These are phyloP conservation scores for Ogataea henricii DNA, from an alignment of 805 yeast species.

Conservation along the genomic window DNA sequence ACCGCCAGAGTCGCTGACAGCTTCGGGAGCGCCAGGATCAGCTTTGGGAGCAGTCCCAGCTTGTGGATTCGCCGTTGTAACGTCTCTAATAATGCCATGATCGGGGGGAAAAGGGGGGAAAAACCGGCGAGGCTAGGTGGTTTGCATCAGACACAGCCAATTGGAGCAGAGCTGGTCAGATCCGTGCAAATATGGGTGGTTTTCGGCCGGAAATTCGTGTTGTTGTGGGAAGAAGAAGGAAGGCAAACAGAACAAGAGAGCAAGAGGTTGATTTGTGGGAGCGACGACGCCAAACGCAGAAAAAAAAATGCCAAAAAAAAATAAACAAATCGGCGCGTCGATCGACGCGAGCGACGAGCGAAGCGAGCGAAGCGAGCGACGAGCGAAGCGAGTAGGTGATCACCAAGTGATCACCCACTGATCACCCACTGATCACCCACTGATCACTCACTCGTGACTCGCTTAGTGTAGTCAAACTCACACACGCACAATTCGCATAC, in stretches of 20 bases:
- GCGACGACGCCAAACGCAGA: too few relatives aligned
- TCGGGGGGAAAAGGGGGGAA: not conserved
- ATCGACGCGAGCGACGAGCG: not conserved
- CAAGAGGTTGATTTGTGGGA: not conserved
- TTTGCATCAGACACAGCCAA: not conserved
- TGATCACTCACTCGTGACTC: too few relatives aligned
- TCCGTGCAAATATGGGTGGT: too few relatives aligned
- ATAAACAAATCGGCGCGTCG: too few relatives aligned
- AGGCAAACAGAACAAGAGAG: not conserved
- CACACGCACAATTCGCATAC: too few relatives aligned
- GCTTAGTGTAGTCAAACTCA: too few relatives aligned
- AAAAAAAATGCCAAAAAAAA: too few relatives aligned
- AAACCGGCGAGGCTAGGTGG: not conserved
- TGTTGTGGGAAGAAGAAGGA: not conserved
- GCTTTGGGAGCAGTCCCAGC: slow-evolving; percentile 48
- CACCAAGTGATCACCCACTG: not conserved
- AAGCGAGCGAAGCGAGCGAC: not conserved
- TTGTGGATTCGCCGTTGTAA: slow-evolving; percentile 45
- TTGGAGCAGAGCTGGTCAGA: too few relatives aligned
- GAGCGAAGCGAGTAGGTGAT: not conserved
- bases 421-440: not conserved
- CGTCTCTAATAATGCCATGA: slow-evolving; percentile 50
- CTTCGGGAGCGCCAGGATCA: slow-evolving; percentile 44
- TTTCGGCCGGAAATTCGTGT: too few relatives aligned
- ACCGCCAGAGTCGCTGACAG: slow-evolving; percentile 45